A percentile compares a stretch with the other conserved stretches of the same genome.
phyloP scores from a whole-genome alignment of 192 early-diverging fungal genomes.

The Entophlyctis luteolus region DNA sequence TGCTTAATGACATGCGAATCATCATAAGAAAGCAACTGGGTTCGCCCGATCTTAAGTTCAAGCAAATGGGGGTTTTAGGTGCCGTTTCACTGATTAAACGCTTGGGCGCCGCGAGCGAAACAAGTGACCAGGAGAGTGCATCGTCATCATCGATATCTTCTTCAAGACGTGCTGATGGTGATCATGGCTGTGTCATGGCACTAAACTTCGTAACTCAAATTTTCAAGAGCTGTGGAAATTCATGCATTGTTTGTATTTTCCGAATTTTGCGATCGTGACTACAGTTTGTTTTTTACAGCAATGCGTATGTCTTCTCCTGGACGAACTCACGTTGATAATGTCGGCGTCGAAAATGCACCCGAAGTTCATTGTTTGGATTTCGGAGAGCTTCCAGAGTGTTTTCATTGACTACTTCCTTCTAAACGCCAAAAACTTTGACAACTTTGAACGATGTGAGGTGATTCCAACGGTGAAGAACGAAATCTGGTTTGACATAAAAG shows the following conservation, averaged over 20 bases:
- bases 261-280: no score
- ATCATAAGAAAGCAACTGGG: constrained; percentile 20
- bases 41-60: constrained; percentile 21
- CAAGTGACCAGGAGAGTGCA: no score
- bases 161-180: background rate
- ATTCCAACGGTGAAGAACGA: background rate
- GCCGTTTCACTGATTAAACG: constrained; percentile 18
- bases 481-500: constrained; percentile 4
- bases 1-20: constrained; percentile 22
- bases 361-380: constrained; percentile 5
- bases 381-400: constrained; percentile 1
- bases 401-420: constrained; percentile 5
- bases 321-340: constrained; percentile 19
- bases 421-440: background rate
- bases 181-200: background rate
- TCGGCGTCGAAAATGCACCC: constrained; percentile 2
- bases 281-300: no score
- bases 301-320: constrained; percentile 15
- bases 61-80: constrained; percentile 26
- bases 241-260: constrained; percentile 16
- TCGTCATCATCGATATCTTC: background rate
- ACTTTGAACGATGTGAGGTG: background rate
- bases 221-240: constrained; percentile 10
- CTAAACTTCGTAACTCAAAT: constrained; percentile 14
- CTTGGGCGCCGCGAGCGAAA: background rate